Evolutionary conservation across 805 yeast genomes (phyloP), one percentile per base, ranked within the genome.

Genomic region (Candida hispaniensis): DNA sequence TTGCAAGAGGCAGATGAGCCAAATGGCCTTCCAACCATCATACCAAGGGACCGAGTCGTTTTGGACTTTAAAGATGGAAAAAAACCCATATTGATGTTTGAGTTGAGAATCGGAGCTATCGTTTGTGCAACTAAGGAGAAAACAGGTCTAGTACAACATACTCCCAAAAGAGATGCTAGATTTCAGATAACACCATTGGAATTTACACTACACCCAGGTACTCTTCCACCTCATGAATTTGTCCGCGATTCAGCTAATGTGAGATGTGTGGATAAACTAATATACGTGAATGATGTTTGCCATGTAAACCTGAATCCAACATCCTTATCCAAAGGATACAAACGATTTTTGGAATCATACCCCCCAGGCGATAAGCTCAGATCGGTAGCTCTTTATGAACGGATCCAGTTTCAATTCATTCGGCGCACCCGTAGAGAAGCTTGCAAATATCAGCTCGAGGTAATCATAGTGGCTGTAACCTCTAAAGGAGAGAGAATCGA

Each of bases 401-500:
- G 36, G 7, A 29, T 30, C 7, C 40, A 20, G 26, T 36, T 30
- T 15, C 38, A 36, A 19, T 36, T 18, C 9, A 32, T 32, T n/a
- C 36, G 24, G 15, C 7, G 28, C 18, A 22, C 23, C 11, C 29
- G 40, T 11, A 18, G 40, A 6, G 30, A 30, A 20, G 24, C 38
- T 11, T 30, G 38, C 18, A 36, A 36, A 22, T 21, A 32, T 13
- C 21, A 28, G 4, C 40, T 30, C 9, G 22, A 20, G 28, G 35
- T 30, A 16, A 22, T 14, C 17, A 21, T 24, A n/a, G 18, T 30
- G 38, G 36, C 35, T 2, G 23, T 15, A 15, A 21, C 24, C 38
- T 24, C 28, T 3, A 26, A 30, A 11, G 18, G 26, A 16, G 23
- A 18, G 19, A 13, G 16, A 10, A 13, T 32, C 10, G 28, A 32